phyloP scores from a whole-genome alignment of 2,329 filamentous ascomycete genomes.

The Podosphaera aphanis region DNA sequence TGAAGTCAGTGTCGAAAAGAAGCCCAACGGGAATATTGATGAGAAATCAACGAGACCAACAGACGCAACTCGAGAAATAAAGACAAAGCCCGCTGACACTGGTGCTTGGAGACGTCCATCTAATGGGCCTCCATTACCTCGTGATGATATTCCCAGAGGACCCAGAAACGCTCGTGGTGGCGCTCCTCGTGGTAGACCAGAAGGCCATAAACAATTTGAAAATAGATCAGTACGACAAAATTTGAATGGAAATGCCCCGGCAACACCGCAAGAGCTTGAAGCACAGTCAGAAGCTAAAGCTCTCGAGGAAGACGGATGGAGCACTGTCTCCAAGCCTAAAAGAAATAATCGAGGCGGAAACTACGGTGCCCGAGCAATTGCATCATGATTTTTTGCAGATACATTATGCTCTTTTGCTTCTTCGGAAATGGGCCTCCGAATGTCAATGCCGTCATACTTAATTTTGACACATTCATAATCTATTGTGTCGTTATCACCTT shows the following conservation, averaged over 20 bases:
- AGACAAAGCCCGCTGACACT: conserved; percentile 32
- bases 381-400: conserved; percentile 10
- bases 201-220: conserved; percentile 14
- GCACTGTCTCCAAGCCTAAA: conserved; percentile 25
- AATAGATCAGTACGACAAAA: conserved; percentile 10
- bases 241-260: conserved; percentile 21
- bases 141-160: conserved; percentile 20
- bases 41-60: conserved; percentile 28
- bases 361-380: conserved; percentile 13
- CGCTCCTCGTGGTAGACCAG: conserved; percentile 7
- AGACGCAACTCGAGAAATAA: conserved; percentile 23
- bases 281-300: conserved; percentile 17
- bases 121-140: conserved; percentile 19
- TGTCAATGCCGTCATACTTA: not conserved
- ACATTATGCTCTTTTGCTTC: not conserved
- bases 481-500: conserved; percentile 3
- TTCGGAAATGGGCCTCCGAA: not conserved
- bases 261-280: conserved; percentile 18
- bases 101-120: conserved; percentile 36
- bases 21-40: conserved; percentile 17
- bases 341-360: conserved; percentile 17
- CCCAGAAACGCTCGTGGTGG: conserved; percentile 20
- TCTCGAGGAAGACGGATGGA: conserved; percentile 39
- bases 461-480: not conserved
- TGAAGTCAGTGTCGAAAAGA: conserved; percentile 15